A percentile compares a stretch with the other conserved stretches of the same genome.
These are phyloP conservation scores for Talaromyces islandicus DNA, from an alignment of 2,329 filamentous ascomycete genomes.

Conservation along the genomic window DNA sequence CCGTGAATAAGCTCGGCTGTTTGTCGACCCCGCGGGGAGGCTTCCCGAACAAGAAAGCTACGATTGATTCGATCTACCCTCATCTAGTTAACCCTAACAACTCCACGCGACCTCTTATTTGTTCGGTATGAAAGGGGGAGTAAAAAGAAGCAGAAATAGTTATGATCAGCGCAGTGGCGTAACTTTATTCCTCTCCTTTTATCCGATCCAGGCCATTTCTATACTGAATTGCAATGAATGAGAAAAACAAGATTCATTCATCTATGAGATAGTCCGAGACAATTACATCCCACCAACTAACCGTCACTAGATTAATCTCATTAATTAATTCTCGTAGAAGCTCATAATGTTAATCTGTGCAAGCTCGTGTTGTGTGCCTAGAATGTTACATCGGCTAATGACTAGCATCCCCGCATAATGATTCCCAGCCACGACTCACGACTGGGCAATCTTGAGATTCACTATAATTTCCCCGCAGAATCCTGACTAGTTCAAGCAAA, in stretches of 20 bases:
- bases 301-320: background rate
- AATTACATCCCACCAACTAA: background rate
- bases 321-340: background rate
- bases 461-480: background rate
- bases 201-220: background rate
- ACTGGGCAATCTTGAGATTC: no score
- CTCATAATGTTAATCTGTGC: background rate
- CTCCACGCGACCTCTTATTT: background rate
- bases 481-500: background rate
- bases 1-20: background rate
- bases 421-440: background rate
- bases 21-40: background rate
- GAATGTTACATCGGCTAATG: background rate
- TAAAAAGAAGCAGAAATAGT: background rate
- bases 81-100: background rate
- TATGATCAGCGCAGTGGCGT: background rate
- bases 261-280: background rate
- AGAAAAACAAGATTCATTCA: background rate
- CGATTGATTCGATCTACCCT: background rate
- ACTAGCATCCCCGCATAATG: background rate
- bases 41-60: conserved; percentile 3
- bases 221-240: background rate
- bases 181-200: background rate
- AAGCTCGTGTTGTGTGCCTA: background rate
- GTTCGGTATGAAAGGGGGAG: background rate